Evolutionary conservation across 2,329 filamentous ascomycete species (phyloP), one percentile per base, ranked within the genome.

Genomic region (Calonectria pauciramosa): DNA sequence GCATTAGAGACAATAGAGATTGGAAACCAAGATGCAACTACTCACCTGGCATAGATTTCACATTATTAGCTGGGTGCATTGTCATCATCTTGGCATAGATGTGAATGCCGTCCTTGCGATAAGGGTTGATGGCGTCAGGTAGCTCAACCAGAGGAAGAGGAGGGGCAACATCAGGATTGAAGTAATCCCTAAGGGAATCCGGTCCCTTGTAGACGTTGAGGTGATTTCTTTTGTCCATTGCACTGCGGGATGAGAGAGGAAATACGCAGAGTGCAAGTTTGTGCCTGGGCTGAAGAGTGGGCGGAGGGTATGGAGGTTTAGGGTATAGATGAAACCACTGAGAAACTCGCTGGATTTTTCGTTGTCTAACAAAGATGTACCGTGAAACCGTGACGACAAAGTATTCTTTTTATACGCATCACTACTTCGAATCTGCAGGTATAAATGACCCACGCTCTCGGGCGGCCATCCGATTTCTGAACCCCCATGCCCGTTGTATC

Each of bases 41-140:
- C 75, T 90, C 79, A 89, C 89, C 90, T 78, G 91, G 91, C 83
- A 93, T 88, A 2, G 89, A 88, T 80, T 93, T 93, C 77, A 93
- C 91, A 65, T 93, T 93, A 74, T 93, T 90, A 3, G 91, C 90
- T 0, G 92, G 91, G 77, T 91, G 90, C 86, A 90, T 90, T 2
- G 90, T 91, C 88, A 93, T 90, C 90, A 93, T 91, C 84, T 93
- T 93, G 49, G 91, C 91, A 76, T 92, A 93, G 68, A 93, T 91
- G 13, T 90, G 88, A 7, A 93, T 89, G 6, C 90, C 90, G 88
- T 93, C 88, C 32, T 87, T 76, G 28, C 88, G 85, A 75, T 88
- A 90, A 3, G 91, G 91, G 74, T 93, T 93, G 36, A 93, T 84
- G 14, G 83, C 83, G 18, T 86, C 85, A 0, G 91, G 91, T 4